Evolutionary conservation across 129 eudicot genomes (phyloP).

Genomic region (Helianthus tuberosus): DNA sequence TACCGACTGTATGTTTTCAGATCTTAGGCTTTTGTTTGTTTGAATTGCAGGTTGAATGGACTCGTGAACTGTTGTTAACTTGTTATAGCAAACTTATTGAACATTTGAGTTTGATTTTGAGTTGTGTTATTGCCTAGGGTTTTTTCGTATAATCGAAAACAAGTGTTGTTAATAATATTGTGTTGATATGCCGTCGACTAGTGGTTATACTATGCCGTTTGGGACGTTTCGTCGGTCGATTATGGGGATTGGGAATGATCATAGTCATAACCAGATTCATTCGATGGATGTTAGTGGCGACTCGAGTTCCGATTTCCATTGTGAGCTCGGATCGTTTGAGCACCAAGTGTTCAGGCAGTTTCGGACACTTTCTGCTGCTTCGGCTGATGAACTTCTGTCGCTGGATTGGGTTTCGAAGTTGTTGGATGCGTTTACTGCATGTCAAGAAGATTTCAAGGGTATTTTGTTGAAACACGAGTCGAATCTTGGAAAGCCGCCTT

Average conservation of each 20-base stretch:
- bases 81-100: slow-evolving; percentile 13
- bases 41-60: slow-evolving; percentile 24
- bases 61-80: background rate
- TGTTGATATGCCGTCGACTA: slow-evolving; percentile 49
- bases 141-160: slow-evolving; percentile 2
- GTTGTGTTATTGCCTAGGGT: slow-evolving; percentile 6
- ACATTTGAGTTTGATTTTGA: background rate
- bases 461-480: slow-evolving; percentile 45
- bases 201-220: slow-evolving; percentile 61
- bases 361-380: slow-evolving; percentile 55
- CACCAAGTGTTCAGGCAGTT: slow-evolving; percentile 51
- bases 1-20: slow-evolving; percentile 6
- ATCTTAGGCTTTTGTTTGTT: slow-evolving; percentile 35
- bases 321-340: slow-evolving; percentile 56
- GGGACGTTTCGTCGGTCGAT: slow-evolving; percentile 70
- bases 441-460: slow-evolving; percentile 65
- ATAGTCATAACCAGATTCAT: slow-evolving; percentile 44
- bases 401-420: slow-evolving; percentile 63
- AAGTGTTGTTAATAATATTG: background rate
- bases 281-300: slow-evolving; percentile 50
- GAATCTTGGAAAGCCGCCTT: slow-evolving; percentile 58
- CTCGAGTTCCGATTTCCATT: slow-evolving; percentile 36
- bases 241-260: slow-evolving; percentile 52
- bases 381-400: slow-evolving; percentile 62
- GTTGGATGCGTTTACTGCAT: slow-evolving; percentile 52